Conservation (phyloP, 2,329 filamentous ascomycete species). For the Pestalotiopsis sp. region DNA sequence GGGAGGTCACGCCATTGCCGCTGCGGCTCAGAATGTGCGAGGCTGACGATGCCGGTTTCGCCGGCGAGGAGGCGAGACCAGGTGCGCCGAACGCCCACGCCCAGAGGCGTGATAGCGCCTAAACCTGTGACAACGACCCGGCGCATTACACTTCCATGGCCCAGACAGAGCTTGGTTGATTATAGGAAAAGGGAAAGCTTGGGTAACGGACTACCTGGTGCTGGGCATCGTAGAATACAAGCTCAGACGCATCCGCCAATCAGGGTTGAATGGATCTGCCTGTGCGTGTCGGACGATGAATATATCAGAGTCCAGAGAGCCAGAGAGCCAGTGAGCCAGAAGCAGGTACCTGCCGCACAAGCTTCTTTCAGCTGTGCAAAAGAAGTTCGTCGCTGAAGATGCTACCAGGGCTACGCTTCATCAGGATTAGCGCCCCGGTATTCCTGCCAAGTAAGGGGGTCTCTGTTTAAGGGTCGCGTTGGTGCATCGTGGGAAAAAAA, state of each 20-base stretch:
- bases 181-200: neutral
- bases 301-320: neutral
- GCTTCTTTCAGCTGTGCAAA: neutral
- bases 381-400: neutral
- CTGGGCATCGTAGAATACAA: neutral
- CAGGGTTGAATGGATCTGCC: neutral
- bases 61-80: conserved; percentile 82
- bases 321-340: neutral
- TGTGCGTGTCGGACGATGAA: neutral
- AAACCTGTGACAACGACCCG: conserved; percentile 84
- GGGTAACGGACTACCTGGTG: neutral
- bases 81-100: conserved; percentile 72
- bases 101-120: conserved; percentile 80
- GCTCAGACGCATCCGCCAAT: neutral
- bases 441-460: neutral
- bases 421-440: neutral
- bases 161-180: neutral
- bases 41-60: conserved; percentile 77
- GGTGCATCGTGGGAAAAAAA: neutral
- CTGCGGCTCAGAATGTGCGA: conserved; percentile 58
- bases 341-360: neutral
- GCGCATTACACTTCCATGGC: conserved; percentile 52
- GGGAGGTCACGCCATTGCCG: conserved; percentile 70
- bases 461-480: neutral
- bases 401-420: neutral